Base-by-base conservation (phyloP, 106 monocot genomes). In the Allium cepa region DNA sequence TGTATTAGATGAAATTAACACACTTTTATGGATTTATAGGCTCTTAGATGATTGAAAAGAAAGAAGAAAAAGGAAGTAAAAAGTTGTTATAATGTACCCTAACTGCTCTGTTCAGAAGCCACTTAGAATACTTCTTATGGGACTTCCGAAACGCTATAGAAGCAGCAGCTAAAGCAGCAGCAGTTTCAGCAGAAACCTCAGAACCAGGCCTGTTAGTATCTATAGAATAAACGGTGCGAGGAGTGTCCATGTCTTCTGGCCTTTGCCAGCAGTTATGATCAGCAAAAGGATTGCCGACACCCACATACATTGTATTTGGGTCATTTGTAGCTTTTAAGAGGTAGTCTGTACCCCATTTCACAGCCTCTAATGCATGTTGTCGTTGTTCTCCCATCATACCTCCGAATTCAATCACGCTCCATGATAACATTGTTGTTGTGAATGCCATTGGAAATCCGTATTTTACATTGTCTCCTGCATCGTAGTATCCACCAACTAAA, bases 371-470 rank as follows among this genome's bases (percentile, higher is more conserved):
- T 6, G 95, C 91, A 22, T 86, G 78, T 9, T 53, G 13, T 53
- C 76, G 62, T 49, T 83, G 70, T 10, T 69, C 51, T n/a, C 86
- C 83, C 82, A 88, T 83, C 0, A 51, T 27, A 7, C 1, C 26
- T 8, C 86, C 88, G 73, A 92, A 96, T 61, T 96, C 91, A 46
- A 96, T 86, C 49, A 86, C 72, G 57, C 81, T 67, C 95, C 95
- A 95, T 10, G 95, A 61, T 62, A 95, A 85, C 13, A 95, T 71
- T 8, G 92, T 96, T 26, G 86, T 68, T 11, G 95, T 88, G 83
- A 88, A 92, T 14, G 95, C 95, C 95, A 96, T 96, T n/a, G 92
- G 95, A 79, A 96, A 96, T 0, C 95, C 95, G 80, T 91, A 96
- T 85, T 96, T 92, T 18, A 96, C 77, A 80, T 96, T 91, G 88